Percentiles rank a stretch among this genome's conserved stretches.
Conservation (phyloP, 2,329 filamentous ascomycete genomes). For the Periconia sp. region DNA sequence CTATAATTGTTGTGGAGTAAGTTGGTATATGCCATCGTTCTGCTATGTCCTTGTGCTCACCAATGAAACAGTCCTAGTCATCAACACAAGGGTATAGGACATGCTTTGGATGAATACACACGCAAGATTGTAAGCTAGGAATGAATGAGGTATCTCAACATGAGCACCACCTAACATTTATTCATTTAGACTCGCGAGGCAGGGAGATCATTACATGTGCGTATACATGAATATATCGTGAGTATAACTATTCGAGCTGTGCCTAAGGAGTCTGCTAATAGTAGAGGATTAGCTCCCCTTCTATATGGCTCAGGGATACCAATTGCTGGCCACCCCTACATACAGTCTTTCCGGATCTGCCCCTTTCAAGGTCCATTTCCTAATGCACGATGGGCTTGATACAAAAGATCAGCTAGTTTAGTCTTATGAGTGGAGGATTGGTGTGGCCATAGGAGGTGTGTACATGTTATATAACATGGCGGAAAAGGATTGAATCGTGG, state of each 20-base stretch:
- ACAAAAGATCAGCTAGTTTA: neutral
- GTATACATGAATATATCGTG: neutral
- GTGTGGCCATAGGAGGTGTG: too few relatives aligned
- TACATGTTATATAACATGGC: too few relatives aligned
- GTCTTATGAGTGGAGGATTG: neutral
- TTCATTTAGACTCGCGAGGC: neutral
- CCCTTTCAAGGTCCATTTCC: neutral
- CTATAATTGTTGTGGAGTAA: neutral
- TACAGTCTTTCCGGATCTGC: neutral
- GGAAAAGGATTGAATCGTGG: too few relatives aligned
- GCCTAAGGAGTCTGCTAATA: neutral
- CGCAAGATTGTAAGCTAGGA: neutral
- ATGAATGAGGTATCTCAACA: neutral
- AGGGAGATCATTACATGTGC: neutral
- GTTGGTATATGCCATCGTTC: neutral
- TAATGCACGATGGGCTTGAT: neutral
- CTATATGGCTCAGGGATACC: neutral
- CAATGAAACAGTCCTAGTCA: neutral
- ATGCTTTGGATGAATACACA: neutral
- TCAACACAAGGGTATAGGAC: neutral
- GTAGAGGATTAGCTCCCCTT: neutral
- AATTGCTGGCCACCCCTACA: neutral
- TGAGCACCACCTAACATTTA: neutral
- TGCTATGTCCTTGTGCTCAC: neutral
- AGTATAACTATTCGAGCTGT: neutral